Evolutionary conservation across 805 yeast species (phyloP).

Genomic region (Scheffersomyces stipitis): DNA sequence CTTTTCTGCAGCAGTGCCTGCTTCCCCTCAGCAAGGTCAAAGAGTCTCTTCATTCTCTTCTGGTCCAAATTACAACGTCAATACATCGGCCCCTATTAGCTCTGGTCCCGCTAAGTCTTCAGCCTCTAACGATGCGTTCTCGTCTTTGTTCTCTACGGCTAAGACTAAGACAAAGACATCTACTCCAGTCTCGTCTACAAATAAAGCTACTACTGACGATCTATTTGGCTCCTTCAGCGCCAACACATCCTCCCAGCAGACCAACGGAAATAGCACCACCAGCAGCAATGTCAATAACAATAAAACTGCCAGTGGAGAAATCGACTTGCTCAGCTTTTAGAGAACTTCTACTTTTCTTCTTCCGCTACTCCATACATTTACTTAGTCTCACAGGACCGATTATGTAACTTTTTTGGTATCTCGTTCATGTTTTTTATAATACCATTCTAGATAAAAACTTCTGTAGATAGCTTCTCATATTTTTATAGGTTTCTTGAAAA

Average conservation of each 20-base stretch:
- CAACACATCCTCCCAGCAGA: conserved; percentile 10
- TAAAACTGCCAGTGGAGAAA: conserved; percentile 32
- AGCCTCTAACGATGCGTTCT: conserved; percentile 59
- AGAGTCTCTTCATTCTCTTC: conserved; percentile 7
- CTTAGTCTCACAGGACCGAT: too few species aligned
- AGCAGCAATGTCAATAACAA: conserved; percentile 9
- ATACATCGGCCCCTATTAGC: conserved; percentile 39
- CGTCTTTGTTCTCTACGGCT: conserved; percentile 67
- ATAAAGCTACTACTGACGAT: conserved; percentile 21
- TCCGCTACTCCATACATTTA: too few species aligned
- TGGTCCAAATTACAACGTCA: conserved; percentile 19
- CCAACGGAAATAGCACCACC: conserved; percentile 6
- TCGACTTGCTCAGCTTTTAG: conserved; percentile 51
- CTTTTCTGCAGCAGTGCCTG: conserved; percentile 2
- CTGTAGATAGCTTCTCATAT: too few species aligned
- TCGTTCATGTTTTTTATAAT: too few species aligned
- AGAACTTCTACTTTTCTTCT: too few species aligned
- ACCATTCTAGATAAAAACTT: too few species aligned
- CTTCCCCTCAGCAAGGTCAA: conserved; percentile 12
- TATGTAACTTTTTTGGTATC: too few species aligned
- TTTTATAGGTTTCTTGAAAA: too few species aligned
- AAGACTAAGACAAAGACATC: conserved; percentile 41
- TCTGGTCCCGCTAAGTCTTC: conserved; percentile 43
- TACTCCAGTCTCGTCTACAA: conserved; percentile 4
- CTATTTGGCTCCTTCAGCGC: conserved; percentile 34